Evolutionary conservation across 1,284 basidiomycete species (phyloP).

Genomic region (Peniophora sp.): DNA sequence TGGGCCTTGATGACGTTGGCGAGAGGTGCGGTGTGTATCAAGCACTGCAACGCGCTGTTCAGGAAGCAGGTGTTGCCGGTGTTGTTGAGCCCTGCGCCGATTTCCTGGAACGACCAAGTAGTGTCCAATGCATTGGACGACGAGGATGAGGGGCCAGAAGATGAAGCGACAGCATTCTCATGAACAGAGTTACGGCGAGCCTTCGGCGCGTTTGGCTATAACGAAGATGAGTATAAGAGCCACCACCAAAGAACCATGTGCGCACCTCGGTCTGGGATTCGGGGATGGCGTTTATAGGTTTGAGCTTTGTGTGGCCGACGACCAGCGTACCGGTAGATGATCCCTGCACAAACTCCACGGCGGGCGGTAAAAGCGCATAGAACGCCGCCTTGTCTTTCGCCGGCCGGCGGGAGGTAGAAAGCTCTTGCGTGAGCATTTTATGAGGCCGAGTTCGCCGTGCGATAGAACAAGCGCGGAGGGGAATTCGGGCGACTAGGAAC

Average conservation of each 20-base stretch:
- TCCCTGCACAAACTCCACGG: slow-evolving; percentile 74
- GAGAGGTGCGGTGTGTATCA: slow-evolving; percentile 91
- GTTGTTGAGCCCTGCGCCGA: slow-evolving; percentile 76
- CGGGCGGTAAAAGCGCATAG: slow-evolving; percentile 64
- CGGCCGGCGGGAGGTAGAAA: slow-evolving; percentile 42
- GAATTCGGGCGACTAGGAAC: too few relatives aligned
- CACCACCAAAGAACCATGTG: slow-evolving; percentile 1
- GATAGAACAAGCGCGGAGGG: too few relatives aligned
- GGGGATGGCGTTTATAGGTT: slow-evolving; percentile 63
- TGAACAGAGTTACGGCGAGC: not conserved
- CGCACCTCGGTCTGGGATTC: slow-evolving; percentile 31
- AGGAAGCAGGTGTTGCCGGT: slow-evolving; percentile 97
- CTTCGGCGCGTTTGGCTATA: not conserved
- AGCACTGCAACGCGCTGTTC: slow-evolving; percentile 91
- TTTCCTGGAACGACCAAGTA: slow-evolving; percentile 39
- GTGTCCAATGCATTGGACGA: slow-evolving; percentile 44
- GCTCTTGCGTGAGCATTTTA: too few relatives aligned
- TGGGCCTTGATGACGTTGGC: slow-evolving; percentile 64
- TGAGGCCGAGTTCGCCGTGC: too few relatives aligned
- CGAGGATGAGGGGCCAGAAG: slow-evolving; percentile 22
- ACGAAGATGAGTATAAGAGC: not conserved
- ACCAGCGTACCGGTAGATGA: slow-evolving; percentile 67
- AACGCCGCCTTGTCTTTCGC: slow-evolving; percentile 65
- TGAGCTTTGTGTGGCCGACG: slow-evolving; percentile 64
- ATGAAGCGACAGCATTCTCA: not conserved